Conservation (phyloP, 2,329 filamentous ascomycete species). For the Tolypocladium ovalisporum region DNA sequence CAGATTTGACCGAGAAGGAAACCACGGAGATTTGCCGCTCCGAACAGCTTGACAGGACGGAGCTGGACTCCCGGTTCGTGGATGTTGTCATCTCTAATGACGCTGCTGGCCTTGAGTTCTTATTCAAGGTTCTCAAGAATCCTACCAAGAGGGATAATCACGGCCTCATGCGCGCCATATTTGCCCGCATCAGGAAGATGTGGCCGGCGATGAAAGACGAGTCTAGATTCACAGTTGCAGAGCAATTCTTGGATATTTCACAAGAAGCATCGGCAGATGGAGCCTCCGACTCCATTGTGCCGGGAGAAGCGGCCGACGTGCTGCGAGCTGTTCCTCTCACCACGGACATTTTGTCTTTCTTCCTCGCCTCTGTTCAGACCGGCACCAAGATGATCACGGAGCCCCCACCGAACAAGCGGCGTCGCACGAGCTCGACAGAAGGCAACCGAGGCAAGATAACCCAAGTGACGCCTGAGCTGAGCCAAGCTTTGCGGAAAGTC, state of each 20-base stretch:
- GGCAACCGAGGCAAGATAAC: conserved; percentile 47
- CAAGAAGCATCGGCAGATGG: conserved; percentile 28
- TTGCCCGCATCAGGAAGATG: conserved; percentile 57
- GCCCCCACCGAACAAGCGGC: conserved; percentile 65
- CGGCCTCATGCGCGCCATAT: conserved; percentile 52
- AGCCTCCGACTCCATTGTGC: conserved; percentile 25
- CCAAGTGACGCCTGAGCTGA: conserved; percentile 54
- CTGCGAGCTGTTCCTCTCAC: conserved; percentile 64
- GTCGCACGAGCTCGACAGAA: conserved; percentile 66
- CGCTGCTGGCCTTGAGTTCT: conserved; percentile 35
- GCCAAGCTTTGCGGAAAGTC: conserved; percentile 59
- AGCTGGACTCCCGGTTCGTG: conserved; percentile 33
- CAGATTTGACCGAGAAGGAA: conserved; percentile 38
- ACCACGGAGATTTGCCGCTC: conserved; percentile 29
- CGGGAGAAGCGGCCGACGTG: conserved; percentile 58
- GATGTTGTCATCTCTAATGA: conserved; percentile 45
- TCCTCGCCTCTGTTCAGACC: conserved; percentile 64
- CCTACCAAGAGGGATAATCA: conserved; percentile 25
- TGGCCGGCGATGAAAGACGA: conserved; percentile 64
- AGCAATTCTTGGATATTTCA: conserved; percentile 51
- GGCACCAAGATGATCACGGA: conserved; percentile 62
- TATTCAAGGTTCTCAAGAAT: conserved; percentile 37
- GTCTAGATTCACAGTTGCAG: conserved; percentile 46
- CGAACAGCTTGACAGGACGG: conserved; percentile 30
- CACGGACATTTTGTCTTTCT: conserved; percentile 58